Conservation (phyloP, 805 yeast species). For the Grigorovia jiainica region DNA sequence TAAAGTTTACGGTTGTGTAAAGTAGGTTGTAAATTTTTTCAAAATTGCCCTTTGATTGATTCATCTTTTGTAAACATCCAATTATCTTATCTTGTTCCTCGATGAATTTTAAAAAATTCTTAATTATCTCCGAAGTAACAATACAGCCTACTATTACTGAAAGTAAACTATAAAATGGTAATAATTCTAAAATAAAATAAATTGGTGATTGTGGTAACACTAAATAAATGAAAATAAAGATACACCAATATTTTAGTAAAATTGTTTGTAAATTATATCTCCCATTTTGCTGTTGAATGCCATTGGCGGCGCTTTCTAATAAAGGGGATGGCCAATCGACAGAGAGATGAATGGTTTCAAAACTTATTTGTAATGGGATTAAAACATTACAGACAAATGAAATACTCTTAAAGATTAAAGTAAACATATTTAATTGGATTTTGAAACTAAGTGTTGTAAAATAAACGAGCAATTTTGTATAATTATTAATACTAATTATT, state of each 20-base stretch:
- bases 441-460: not conserved
- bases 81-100: constrained; percentile 12
- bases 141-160: constrained; percentile 5
- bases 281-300: constrained; percentile 5
- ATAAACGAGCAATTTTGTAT: no score
- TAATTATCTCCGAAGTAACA: constrained; percentile 11
- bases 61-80: constrained; percentile 8
- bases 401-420: not conserved
- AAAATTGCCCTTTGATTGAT: constrained; percentile 9
- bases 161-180: constrained; percentile 11
- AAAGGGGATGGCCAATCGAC: constrained; percentile 6
- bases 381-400: constrained; percentile 11
- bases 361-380: constrained; percentile 18
- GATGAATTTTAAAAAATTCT: constrained; percentile 12
- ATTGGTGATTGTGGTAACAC: constrained; percentile 11
- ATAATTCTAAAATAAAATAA: constrained; percentile 4
- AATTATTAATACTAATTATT: no score
- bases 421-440: not conserved
- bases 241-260: constrained; percentile 18
- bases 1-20: constrained; percentile 3
- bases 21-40: constrained; percentile 5
- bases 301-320: constrained; percentile 2
- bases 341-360: constrained; percentile 13
- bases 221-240: constrained; percentile 11
- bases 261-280: constrained; percentile 3